Evolutionary conservation across 805 yeast species (phyloP), one percentile per base, ranked within the genome.

Genomic region (Suhomyces sp.): DNA sequence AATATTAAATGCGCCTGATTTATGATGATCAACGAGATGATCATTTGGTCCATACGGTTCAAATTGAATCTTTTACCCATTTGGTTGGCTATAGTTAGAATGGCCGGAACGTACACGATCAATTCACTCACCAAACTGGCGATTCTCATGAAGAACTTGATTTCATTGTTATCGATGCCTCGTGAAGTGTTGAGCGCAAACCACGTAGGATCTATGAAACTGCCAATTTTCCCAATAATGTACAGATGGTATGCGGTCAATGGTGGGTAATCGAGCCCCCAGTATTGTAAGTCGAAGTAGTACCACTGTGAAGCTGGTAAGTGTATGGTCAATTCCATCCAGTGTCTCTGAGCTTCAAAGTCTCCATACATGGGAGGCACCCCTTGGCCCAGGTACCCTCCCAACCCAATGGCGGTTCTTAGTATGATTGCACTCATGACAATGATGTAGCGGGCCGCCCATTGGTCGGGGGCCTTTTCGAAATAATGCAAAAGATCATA

Each of bases 191-290:
- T 78, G 21, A 91, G 60, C 3, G 68, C 78, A 59, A 93, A 88
- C 98, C 98, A 93, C 0, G 58, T 44, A 0, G 79, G 68, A 44
- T 84, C 74, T 21, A 87, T 61, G 26, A 77, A 54, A 2, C 68
- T 50, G 0, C 97, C 98, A 12, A 91, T 48, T 34, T 68, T 67
- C 0, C 98, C 98, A 30, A 83, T 56, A 1, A 86, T 21, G 74
- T 81, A 87, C 31, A 95, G 88, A 54, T 93, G 98, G 56, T 75
- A 90, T 0, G 98, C 98, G 0, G 98, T 91, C 43, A 93, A 65
- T 5, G 98, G 98, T 1, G 99, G 99, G 58, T 93, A 93, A 59
- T 93, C 98, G 22, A 93, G 69, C 1, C 98, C 96, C 98, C 98
- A 93, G 64, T 91, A 88, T 47, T 80, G 79, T 28, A 88, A 68